Percentiles rank a stretch among this genome's conserved stretches.
These are phyloP conservation scores for Oryza glaberrima DNA, from an alignment of 176 grass and related monocot species.

Conservation along the genomic window DNA sequence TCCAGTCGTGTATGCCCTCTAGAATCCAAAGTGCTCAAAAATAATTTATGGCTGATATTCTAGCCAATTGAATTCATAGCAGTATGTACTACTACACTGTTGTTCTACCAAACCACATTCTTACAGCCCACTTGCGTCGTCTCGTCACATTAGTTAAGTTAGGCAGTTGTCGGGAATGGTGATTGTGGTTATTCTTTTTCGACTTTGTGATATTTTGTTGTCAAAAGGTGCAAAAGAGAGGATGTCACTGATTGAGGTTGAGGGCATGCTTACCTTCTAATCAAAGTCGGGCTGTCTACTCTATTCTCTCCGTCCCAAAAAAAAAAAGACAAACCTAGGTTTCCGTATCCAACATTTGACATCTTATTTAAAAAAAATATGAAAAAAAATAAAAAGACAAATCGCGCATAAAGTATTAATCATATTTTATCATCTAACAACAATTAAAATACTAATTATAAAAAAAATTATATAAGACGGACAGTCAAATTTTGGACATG, in stretches of 20 bases:
- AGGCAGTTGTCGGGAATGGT: not conserved
- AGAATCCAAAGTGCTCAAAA: not conserved
- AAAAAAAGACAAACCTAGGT: too few species aligned
- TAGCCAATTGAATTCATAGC: not conserved
- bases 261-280: conserved; percentile 40
- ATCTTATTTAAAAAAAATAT: too few species aligned
- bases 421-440: too few species aligned
- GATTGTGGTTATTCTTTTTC: not conserved
- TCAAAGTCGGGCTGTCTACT: conserved; percentile 7
- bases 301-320: not conserved
- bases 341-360: too few species aligned
- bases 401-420: too few species aligned
- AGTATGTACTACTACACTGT: not conserved
- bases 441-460: too few species aligned
- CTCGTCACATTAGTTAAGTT: not conserved
- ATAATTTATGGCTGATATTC: not conserved
- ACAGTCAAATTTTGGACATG: too few species aligned
- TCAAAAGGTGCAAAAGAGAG: not conserved
- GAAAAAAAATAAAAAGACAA: too few species aligned
- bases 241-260: not conserved
- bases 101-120: not conserved
- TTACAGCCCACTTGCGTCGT: not conserved
- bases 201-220: not conserved
- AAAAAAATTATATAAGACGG: too few species aligned
- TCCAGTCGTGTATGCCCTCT: not conserved